A percentile compares a stretch with the other conserved stretches of the same genome.
Conservation (phyloP, 768 basidiomycete species). For the Naematelia encephala region DNA sequence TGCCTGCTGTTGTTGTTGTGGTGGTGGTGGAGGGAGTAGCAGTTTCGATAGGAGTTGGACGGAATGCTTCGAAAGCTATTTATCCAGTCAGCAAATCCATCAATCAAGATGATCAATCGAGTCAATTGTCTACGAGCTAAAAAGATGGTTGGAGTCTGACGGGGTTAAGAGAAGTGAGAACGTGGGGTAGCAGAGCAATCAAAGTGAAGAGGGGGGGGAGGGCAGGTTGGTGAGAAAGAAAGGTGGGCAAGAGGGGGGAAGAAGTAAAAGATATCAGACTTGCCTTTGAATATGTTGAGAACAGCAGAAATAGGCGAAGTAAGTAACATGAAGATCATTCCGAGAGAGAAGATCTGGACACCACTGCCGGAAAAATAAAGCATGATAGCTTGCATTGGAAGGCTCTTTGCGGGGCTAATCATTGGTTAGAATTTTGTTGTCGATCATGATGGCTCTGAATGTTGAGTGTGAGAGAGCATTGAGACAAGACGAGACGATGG, state of each 20-base stretch:
- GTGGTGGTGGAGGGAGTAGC: not conserved
- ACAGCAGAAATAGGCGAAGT: slow-evolving; percentile 81
- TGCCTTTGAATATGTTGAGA: slow-evolving; percentile 72
- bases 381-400: slow-evolving; percentile 98
- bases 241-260: too few species aligned
- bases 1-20: too few species aligned
- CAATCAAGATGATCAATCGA: too few species aligned
- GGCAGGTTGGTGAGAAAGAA: too few species aligned
- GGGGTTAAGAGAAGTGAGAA: too few species aligned
- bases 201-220: too few species aligned
- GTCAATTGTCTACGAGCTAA: too few species aligned
- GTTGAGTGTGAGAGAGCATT: not conserved
- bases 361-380: slow-evolving; percentile 96
- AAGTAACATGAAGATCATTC: slow-evolving; percentile 90
- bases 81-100: slow-evolving; percentile 4
- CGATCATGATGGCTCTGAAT: not conserved
- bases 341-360: slow-evolving; percentile 94
- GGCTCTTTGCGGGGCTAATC: slow-evolving; percentile 70
- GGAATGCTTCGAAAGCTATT: slow-evolving; percentile 65
- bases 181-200: too few species aligned
- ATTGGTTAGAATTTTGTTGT: not conserved
- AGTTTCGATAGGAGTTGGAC: slow-evolving; percentile 47
- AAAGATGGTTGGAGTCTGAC: too few species aligned
- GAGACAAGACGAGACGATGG: too few species aligned
- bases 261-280: slow-evolving; percentile 37